A percentile compares a stretch with the other conserved stretches of the same genome.
phyloP scores from a whole-genome alignment of 2,329 filamentous ascomycete genomes.

The Colletotrichum caudatum region DNA sequence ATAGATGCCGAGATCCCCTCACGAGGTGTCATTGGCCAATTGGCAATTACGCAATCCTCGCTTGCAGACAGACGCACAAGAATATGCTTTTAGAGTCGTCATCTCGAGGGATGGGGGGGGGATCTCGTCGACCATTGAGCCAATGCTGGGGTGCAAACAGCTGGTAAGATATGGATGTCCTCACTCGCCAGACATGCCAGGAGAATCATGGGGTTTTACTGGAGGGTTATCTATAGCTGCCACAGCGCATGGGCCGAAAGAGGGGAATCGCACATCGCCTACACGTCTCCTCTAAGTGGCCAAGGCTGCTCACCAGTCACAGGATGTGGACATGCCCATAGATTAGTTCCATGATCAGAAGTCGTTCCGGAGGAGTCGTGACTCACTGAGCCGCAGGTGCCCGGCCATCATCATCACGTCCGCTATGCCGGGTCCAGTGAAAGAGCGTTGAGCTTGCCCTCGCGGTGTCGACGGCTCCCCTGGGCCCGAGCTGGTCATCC shows the following conservation, averaged over 20 bases:
- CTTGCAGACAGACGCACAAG: conserved; percentile 14
- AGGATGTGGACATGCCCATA: neutral
- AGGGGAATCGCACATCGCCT: conserved; percentile 14
- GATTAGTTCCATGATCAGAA: neutral
- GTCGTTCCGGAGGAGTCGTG: neutral
- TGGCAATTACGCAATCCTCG: neutral
- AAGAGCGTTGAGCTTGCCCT: neutral
- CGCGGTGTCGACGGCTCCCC: conserved; percentile 4
- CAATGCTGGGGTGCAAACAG: neutral
- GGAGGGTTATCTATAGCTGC: conserved; percentile 8
- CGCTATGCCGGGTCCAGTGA: conserved; percentile 6
- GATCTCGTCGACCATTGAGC: neutral
- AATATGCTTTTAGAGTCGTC: conserved; percentile 26
- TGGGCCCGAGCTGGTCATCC: conserved; percentile 24
- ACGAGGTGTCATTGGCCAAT: conserved; percentile 1
- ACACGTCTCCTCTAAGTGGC: conserved; percentile 6
- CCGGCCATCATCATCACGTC: conserved; percentile 5
- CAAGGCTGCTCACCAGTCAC: conserved; percentile 5
- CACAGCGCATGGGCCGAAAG: conserved; percentile 28
- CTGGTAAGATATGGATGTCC: neutral
- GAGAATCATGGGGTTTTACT: neutral
- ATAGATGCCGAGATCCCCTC: conserved; percentile 19
- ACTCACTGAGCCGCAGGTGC: neutral
- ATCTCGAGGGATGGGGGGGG: neutral
- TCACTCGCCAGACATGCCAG: neutral